phyloP scores from a whole-genome alignment of 148 eudicot genomes.

The Vaccinium macrocarpon region DNA sequence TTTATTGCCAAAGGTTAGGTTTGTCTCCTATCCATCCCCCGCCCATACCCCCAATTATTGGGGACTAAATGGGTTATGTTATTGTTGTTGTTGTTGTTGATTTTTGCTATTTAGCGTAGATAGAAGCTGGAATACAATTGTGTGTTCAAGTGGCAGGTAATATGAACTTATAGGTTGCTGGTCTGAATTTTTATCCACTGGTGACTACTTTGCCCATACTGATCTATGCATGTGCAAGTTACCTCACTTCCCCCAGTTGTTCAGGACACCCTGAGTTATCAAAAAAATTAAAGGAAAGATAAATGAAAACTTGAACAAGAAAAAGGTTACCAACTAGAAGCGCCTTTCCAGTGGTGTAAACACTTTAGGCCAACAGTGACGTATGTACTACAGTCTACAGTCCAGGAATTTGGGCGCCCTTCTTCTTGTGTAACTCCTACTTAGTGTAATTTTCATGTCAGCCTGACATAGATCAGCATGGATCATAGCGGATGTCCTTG shows the following conservation, averaged over 20 bases:
- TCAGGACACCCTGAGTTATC: neutral
- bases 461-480: neutral
- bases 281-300: neutral
- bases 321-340: neutral
- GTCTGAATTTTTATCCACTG: neutral
- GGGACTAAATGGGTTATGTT: too few relatives aligned
- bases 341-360: neutral
- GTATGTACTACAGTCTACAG: neutral
- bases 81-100: too few relatives aligned
- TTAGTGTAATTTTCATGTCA: neutral
- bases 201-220: neutral
- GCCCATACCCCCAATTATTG: too few relatives aligned
- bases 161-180: neutral
- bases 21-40: too few relatives aligned
- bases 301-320: neutral
- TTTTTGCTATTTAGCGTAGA: neutral
- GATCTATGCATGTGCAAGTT: too few relatives aligned
- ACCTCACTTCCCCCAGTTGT: neutral
- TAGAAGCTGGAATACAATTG: neutral
- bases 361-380: neutral
- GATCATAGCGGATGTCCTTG: neutral
- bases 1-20: too few relatives aligned
- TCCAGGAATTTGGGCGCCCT: neutral
- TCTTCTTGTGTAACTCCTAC: neutral
- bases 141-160: slow-evolving; percentile 5